Evolutionary conservation across 2,329 filamentous ascomycete species (phyloP).

Genomic region (Ophiostoma perfectum): DNA sequence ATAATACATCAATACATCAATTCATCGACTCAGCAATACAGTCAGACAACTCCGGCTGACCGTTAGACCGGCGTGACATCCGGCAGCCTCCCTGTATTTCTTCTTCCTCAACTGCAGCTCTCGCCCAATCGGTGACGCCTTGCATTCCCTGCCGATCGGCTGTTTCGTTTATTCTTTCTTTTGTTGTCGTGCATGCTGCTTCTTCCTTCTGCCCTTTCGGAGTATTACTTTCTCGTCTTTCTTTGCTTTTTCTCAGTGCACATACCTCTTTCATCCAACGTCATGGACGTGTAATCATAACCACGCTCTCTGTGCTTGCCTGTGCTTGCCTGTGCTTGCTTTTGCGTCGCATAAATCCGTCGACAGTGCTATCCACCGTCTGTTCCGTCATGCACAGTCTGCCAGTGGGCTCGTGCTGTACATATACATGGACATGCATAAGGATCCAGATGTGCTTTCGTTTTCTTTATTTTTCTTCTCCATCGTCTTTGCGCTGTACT

Average conservation of each 20-base stretch:
- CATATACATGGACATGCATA: constrained; percentile 9
- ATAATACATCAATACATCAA: no score
- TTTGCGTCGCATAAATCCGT: neutral
- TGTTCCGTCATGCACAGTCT: constrained; percentile 16
- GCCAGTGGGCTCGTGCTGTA: constrained; percentile 14
- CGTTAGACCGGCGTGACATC: neutral
- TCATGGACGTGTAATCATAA: neutral
- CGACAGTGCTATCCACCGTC: constrained; percentile 2
- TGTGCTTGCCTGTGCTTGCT: neutral
- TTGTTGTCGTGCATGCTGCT: neutral
- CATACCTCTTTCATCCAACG: neutral
- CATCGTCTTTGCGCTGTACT: no score
- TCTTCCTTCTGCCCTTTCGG: neutral
- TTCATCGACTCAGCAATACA: no score
- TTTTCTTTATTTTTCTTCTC: neutral
- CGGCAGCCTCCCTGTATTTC: neutral
- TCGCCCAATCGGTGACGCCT: constrained; percentile 1
- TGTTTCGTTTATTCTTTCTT: neutral
- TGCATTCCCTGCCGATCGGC: neutral
- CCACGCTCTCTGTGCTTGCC: neutral
- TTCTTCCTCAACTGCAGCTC: neutral
- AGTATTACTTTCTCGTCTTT: neutral
- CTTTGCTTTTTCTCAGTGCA: neutral
- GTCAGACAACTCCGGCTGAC: neutral
- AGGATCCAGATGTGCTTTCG: neutral